phyloP scores from a whole-genome alignment of 371 early-diverging fungal genomes.

The Vairimorpha necatrix region DNA sequence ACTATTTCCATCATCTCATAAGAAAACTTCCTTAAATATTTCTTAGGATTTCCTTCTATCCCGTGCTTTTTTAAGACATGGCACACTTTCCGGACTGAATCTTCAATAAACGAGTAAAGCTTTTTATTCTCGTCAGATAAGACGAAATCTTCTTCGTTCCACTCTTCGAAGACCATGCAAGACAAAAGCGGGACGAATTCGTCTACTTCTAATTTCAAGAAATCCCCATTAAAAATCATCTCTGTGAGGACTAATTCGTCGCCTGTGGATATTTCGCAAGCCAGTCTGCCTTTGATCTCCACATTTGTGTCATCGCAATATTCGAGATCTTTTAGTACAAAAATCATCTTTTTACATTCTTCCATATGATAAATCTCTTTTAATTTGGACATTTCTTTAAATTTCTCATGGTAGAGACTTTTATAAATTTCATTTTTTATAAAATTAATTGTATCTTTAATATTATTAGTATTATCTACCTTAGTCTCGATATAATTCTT shows the following conservation, averaged over 20 bases:
- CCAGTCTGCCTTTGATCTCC: constrained; percentile 91
- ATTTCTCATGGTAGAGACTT: constrained; percentile 8
- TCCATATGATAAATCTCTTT: constrained; percentile 62
- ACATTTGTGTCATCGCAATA: constrained; percentile 59
- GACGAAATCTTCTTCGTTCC: constrained; percentile 59
- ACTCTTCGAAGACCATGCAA: constrained; percentile 86
- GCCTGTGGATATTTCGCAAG: constrained; percentile 93
- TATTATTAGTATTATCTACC: neutral
- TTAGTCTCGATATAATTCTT: neutral
- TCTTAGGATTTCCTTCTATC: constrained; percentile 69
- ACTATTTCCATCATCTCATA: constrained; percentile 88
- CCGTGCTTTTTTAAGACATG: constrained; percentile 78
- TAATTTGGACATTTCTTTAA: constrained; percentile 40
- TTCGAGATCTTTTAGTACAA: constrained; percentile 61
- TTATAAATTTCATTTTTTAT: constrained; percentile 24
- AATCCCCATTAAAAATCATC: constrained; percentile 93
- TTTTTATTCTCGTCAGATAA: constrained; percentile 72
- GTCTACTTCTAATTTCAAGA: constrained; percentile 80
- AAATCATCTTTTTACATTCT: constrained; percentile 64
- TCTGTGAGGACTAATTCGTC: constrained; percentile 94
- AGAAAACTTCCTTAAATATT: constrained; percentile 65
- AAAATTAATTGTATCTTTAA: neutral
- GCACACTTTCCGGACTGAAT: constrained; percentile 77
- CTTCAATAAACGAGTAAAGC: constrained; percentile 75
- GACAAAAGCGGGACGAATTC: constrained; percentile 81